Evolutionary conservation across 2,329 filamentous ascomycete genomes (phyloP).

Genomic region (Magnaporthiopsis rhizophila): DNA sequence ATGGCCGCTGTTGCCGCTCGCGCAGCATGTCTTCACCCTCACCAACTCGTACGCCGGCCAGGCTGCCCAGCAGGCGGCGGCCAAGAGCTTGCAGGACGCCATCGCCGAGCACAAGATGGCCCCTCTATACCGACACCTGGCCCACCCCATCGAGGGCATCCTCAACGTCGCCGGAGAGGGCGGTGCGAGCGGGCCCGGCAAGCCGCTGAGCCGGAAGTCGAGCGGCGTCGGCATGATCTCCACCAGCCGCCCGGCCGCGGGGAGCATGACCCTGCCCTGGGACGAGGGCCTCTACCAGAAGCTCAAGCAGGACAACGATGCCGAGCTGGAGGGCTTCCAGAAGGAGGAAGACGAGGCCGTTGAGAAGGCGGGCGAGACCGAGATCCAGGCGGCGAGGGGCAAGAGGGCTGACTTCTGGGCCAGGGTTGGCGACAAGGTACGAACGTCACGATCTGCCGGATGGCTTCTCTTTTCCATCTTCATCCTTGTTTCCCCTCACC

Average conservation of each 20-base stretch:
- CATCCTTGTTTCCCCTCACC: slow-evolving; percentile 1
- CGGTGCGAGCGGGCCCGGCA: slow-evolving; percentile 39
- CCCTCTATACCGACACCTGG: slow-evolving; percentile 75
- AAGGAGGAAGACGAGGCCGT: slow-evolving; percentile 90
- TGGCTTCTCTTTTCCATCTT: not conserved
- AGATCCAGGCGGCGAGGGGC: slow-evolving; percentile 83
- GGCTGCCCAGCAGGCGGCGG: slow-evolving; percentile 58
- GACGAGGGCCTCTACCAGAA: slow-evolving; percentile 80
- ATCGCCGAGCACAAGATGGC: slow-evolving; percentile 82
- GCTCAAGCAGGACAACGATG: slow-evolving; percentile 68
- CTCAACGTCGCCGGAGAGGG: slow-evolving; percentile 69
- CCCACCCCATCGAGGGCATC: slow-evolving; percentile 74
- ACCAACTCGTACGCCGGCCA: slow-evolving; percentile 69
- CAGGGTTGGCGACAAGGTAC: slow-evolving; percentile 87
- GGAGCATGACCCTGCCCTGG: slow-evolving; percentile 69
- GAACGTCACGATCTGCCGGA: not conserved
- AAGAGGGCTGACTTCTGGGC: slow-evolving; percentile 97
- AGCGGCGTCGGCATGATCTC: slow-evolving; percentile 70
- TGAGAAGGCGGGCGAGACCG: slow-evolving; percentile 93
- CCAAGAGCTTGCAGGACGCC: slow-evolving; percentile 71
- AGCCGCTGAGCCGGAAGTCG: slow-evolving; percentile 58
- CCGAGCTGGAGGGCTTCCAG: slow-evolving; percentile 66
- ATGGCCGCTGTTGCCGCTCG: slow-evolving; percentile 72
- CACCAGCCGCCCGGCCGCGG: slow-evolving; percentile 53
- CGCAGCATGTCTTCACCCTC: slow-evolving; percentile 80